Conservation (phyloP, 768 basidiomycete genomes). For the Hypsizygus marmoreus region DNA sequence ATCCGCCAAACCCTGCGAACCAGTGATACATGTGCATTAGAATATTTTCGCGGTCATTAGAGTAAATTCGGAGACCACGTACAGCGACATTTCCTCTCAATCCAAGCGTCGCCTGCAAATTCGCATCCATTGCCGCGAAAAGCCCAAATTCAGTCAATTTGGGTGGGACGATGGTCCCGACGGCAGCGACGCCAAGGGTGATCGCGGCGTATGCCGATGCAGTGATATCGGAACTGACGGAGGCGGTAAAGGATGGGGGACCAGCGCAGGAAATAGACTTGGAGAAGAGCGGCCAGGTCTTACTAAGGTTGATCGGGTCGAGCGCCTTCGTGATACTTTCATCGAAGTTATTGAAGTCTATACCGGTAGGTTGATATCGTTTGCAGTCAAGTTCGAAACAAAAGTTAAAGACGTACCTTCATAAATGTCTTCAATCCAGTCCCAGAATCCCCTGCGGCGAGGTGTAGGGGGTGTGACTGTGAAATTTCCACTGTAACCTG, state of each 20-base stretch:
- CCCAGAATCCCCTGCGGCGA: conserved; percentile 19
- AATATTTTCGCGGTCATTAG: too few relatives aligned
- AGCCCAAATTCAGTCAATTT: conserved; percentile 35
- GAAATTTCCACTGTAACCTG: conserved; percentile 19
- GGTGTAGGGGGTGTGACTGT: conserved; percentile 15
- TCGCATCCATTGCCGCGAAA: conserved; percentile 34
- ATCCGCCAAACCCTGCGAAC: conserved; percentile 11
- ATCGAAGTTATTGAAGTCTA: conserved; percentile 25
- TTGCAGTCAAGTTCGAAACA: not conserved
- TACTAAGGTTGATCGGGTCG: conserved; percentile 24
- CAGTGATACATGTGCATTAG: not conserved
- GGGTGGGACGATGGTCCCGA: conserved; percentile 48
- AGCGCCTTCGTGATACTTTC: conserved; percentile 29
- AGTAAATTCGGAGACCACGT: conserved; percentile 5
- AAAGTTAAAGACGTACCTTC: conserved; percentile 17
- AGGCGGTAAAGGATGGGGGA: conserved; percentile 21
- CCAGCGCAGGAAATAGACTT: conserved; percentile 24
- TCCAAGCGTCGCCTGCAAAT: conserved; percentile 36
- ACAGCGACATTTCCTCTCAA: conserved; percentile 38
- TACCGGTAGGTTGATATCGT: not conserved
- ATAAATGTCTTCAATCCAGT: conserved; percentile 26
- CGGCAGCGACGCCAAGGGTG: conserved; percentile 40
- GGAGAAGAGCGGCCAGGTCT: conserved; percentile 32
- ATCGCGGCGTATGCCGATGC: conserved; percentile 35
- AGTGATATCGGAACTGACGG: conserved; percentile 29